These are phyloP conservation scores for Pythium aquatile DNA, from an alignment of 352 stramenopile species.

Conservation along the genomic window DNA sequence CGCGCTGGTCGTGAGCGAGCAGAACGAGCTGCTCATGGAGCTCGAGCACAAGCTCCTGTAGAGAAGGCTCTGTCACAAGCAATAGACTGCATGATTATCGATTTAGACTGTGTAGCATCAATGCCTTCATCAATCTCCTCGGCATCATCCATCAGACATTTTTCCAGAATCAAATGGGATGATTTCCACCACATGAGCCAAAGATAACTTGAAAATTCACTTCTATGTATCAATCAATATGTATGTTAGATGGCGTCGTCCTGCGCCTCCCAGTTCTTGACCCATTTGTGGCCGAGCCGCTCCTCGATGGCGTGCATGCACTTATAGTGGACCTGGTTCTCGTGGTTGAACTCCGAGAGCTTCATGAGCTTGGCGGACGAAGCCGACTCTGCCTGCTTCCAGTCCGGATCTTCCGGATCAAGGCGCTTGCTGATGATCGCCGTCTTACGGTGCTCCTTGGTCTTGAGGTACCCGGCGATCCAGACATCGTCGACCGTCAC, in stretches of 20 bases:
- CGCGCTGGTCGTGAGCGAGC: slow-evolving; percentile 69
- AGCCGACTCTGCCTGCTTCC: slow-evolving; percentile 60
- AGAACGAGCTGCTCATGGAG: slow-evolving; percentile 73
- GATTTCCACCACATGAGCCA: too few species aligned
- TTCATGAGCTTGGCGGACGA: slow-evolving; percentile 58
- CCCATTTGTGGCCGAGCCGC: slow-evolving; percentile 57
- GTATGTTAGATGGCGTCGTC: not conserved
- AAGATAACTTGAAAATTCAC: too few species aligned
- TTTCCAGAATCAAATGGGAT: too few species aligned
- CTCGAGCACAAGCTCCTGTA: slow-evolving; percentile 42
- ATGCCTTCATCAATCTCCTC: not conserved
- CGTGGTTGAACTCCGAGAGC: slow-evolving; percentile 79
- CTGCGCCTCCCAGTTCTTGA: slow-evolving; percentile 58
- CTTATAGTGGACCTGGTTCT: slow-evolving; percentile 81
- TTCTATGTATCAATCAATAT: not conserved
- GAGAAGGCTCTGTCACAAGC: not conserved
- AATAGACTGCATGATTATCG: not conserved
- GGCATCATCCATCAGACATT: not conserved
- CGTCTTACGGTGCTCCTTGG: slow-evolving; percentile 51
- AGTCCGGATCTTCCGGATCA: slow-evolving; percentile 59
- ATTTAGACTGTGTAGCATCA: too few species aligned
- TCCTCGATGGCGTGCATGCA: slow-evolving; percentile 74
- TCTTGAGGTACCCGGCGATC: slow-evolving; percentile 78
- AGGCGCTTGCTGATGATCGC: slow-evolving; percentile 79
- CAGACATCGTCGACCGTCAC: slow-evolving; percentile 83